Conservation (phyloP, 1,284 basidiomycete species). For the Leccinum fallax region DNA sequence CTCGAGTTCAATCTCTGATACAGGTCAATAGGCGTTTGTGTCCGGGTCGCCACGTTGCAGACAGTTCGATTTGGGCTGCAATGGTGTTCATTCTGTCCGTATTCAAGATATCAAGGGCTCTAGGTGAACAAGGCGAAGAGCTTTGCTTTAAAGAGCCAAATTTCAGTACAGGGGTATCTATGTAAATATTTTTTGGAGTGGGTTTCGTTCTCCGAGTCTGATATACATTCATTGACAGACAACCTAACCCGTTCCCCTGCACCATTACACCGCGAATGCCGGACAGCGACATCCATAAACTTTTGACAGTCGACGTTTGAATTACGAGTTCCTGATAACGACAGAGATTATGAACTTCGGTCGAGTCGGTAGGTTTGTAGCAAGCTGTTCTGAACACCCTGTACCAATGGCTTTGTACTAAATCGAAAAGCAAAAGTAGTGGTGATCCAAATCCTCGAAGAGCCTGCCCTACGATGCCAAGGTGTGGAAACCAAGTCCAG, state of each 20-base stretch:
- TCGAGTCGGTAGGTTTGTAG: neutral
- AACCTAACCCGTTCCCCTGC: slow-evolving; percentile 27
- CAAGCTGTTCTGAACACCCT: neutral
- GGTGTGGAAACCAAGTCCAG: too few species aligned
- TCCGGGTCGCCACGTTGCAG: slow-evolving; percentile 31
- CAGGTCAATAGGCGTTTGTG: slow-evolving; percentile 22
- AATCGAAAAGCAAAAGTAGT: neutral
- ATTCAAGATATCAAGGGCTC: slow-evolving; percentile 23
- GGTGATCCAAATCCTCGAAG: neutral
- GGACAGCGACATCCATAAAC: slow-evolving; percentile 4
- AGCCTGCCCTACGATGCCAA: neutral
- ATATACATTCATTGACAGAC: slow-evolving; percentile 10
- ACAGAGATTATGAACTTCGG: neutral
- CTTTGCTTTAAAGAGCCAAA: slow-evolving; percentile 14
- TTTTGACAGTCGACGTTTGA: slow-evolving; percentile 5
- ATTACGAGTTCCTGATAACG: neutral
- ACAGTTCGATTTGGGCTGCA: slow-evolving; percentile 25
- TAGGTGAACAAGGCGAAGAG: slow-evolving; percentile 19
- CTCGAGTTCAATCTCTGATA: neutral
- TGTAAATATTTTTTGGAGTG: neutral
- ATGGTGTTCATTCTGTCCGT: slow-evolving; percentile 24
- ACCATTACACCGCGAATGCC: slow-evolving; percentile 12
- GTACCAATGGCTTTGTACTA: neutral
- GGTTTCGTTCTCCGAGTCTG: neutral
- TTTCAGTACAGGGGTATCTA: slow-evolving; percentile 19